Conservation (phyloP, 2,329 filamentous ascomycete species). For the Exserohilum rostratum region DNA sequence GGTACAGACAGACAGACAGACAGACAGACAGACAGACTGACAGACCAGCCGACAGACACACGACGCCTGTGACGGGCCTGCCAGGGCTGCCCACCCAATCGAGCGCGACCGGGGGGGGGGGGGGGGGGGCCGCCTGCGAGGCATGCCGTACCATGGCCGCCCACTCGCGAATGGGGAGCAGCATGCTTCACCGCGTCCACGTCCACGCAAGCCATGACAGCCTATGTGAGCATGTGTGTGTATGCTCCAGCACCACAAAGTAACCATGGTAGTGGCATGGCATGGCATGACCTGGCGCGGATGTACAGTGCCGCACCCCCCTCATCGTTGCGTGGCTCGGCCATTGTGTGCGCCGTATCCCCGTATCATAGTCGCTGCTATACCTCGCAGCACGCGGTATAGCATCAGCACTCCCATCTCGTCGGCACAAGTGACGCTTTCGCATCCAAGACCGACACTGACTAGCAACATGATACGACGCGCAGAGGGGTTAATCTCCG, state of each 20-base stretch:
- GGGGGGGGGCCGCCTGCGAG: too few relatives aligned
- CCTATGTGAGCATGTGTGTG: too few relatives aligned
- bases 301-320: too few relatives aligned
- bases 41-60: too few relatives aligned
- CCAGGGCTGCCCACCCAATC: conserved; percentile 12
- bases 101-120: conserved; percentile 10
- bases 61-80: background rate
- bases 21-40: too few relatives aligned
- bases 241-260: too few relatives aligned
- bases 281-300: background rate
- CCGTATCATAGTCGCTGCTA: too few relatives aligned
- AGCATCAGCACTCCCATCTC: conserved; percentile 13
- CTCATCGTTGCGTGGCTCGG: too few relatives aligned
- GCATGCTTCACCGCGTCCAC: conserved; percentile 2
- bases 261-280: too few relatives aligned
- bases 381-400: too few relatives aligned
- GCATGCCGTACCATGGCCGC: conserved; percentile 16
- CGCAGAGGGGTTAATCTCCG: conserved; percentile 25
- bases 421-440: conserved; percentile 23
- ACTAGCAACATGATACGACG: conserved; percentile 12
- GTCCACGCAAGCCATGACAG: conserved; percentile 9
- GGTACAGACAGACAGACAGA: too few relatives aligned
- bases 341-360: too few relatives aligned
- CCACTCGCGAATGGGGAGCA: conserved; percentile 11
- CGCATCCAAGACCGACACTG: conserved; percentile 20